Base-by-base conservation (phyloP, 2,329 filamentous ascomycete genomes). In the Talaromyces sp. region DNA sequence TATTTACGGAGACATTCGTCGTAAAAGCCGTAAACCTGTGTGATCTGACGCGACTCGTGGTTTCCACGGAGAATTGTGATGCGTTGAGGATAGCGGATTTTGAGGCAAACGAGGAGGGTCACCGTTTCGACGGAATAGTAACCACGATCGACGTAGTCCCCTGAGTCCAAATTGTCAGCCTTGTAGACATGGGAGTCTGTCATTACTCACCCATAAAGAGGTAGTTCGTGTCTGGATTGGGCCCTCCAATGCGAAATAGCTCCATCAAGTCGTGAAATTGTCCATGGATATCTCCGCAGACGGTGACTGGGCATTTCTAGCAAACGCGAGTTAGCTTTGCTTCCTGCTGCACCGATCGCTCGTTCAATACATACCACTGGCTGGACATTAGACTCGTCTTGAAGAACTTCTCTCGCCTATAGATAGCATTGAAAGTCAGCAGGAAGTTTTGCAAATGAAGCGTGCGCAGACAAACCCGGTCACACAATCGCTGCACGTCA, bases 211-310 rank as follows among this genome's bases (percentile, higher is more conserved):
- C 93, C 92, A 99, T 98, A 82, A 98, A 98, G 68, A 98, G 89
- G 80, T 98, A 98, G 83, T 98, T 98, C 74, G 95, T 98, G 79
- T 99, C 95, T 68, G 95, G 95, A 75, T 96, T 97, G 64, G 93
- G 92, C 60, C 95, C 95, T 69, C 95, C 95, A 77, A 99, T 98
- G 82, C 96, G 96, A 86, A 99, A 99, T 59, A 99, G 87, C 81
- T 99, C 95, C 92, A 99, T 98, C 78, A 99, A 81, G 75, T 99
- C 95, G 79, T 98, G 94, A 78, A 98, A 98, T 80, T 99, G 95
- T 68, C 95, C 95, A 79, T 99, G 95, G 76, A 99, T 99, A 80
- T 99, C 95, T 76, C 95, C 95, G 78, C 95, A 98, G 65, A 99
- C 95, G 61, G 95, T 99, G 68, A 98, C 95, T 52, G 95, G 95